phyloP scores from a whole-genome alignment of 2,329 filamentous ascomycete species.

The Claviceps sp. region DNA sequence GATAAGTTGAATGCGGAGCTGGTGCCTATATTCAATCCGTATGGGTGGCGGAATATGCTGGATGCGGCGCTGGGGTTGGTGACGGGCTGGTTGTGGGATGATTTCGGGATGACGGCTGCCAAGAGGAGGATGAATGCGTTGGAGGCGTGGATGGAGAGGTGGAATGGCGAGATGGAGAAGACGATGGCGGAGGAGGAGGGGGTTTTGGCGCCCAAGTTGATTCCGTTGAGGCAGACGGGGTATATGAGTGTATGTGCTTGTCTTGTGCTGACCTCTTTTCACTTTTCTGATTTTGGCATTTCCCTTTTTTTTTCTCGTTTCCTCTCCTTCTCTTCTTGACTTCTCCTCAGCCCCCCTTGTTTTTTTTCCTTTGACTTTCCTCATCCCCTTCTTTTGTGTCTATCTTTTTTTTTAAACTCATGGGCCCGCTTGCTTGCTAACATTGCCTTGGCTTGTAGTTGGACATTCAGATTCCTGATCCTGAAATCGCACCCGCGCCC shows the following conservation, averaged over 20 bases:
- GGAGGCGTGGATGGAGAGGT: conserved; percentile 73
- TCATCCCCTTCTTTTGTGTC: conserved; percentile 5
- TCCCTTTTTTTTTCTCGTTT: not conserved
- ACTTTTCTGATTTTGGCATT: not conserved
- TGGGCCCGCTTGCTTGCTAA: not conserved
- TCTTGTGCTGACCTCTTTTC: not conserved
- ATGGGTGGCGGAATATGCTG: conserved; percentile 59
- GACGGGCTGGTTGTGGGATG: conserved; percentile 93
- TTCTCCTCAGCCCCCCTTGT: not conserved
- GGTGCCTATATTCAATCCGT: conserved; percentile 67
- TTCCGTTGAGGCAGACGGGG: conserved; percentile 67
- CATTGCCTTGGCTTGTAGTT: conserved; percentile 31
- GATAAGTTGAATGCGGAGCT: conserved; percentile 71
- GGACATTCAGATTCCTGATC: conserved; percentile 71
- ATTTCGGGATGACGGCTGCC: conserved; percentile 62
- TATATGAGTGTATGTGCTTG: conserved; percentile 60
- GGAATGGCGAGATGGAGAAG: conserved; percentile 64
- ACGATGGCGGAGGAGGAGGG: conserved; percentile 36
- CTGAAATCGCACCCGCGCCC: conserved; percentile 47
- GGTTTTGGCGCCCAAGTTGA: conserved; percentile 51
- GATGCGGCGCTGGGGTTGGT: conserved; percentile 68
- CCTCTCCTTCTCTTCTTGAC: not conserved
- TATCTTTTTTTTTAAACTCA: not conserved
- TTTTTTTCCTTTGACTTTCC: not conserved
- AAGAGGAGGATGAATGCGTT: conserved; percentile 59